phyloP scores from a whole-genome alignment of 2,329 filamentous ascomycete genomes.

The Didymella lethalis region DNA sequence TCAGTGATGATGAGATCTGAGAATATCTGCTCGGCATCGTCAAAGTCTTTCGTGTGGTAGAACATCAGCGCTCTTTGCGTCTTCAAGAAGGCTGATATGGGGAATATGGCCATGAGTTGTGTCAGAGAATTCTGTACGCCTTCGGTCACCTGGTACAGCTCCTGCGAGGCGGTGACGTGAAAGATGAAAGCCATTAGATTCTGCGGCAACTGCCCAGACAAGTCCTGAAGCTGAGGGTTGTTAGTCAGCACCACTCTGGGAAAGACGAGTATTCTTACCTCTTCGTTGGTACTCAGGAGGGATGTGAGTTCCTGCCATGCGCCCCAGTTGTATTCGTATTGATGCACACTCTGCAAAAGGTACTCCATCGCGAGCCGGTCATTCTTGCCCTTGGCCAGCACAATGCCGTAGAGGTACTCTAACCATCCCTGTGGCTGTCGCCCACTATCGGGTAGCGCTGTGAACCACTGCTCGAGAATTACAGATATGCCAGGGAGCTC shows the following conservation, averaged over 20 bases:
- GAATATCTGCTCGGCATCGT: slow-evolving; percentile 69
- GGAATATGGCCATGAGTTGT: slow-evolving; percentile 84
- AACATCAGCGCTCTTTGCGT: slow-evolving; percentile 87
- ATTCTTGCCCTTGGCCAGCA: slow-evolving; percentile 89
- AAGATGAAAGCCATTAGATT: slow-evolving; percentile 96
- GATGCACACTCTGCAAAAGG: slow-evolving; percentile 85
- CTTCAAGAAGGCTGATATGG: slow-evolving; percentile 84
- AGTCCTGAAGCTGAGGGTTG: slow-evolving; percentile 5
- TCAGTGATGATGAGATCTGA: slow-evolving; percentile 73
- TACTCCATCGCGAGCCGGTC: slow-evolving; percentile 84
- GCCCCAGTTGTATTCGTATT: slow-evolving; percentile 96
- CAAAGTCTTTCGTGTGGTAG: slow-evolving; percentile 86
- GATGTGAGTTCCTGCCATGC: slow-evolving; percentile 93
- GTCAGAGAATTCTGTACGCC: slow-evolving; percentile 77
- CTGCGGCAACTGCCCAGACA: slow-evolving; percentile 72
- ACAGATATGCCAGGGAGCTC: slow-evolving; percentile 79
- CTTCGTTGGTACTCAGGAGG: slow-evolving; percentile 79
- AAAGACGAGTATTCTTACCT: slow-evolving; percentile 61
- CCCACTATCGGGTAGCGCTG: slow-evolving; percentile 65
- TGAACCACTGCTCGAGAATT: slow-evolving; percentile 82
- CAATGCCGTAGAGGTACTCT: slow-evolving; percentile 90
- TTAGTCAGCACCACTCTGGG: background rate
- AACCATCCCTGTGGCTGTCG: slow-evolving; percentile 86
- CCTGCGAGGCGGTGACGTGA: slow-evolving; percentile 87
- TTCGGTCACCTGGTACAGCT: slow-evolving; percentile 86